Evolutionary conservation across 2,329 filamentous ascomycete genomes (phyloP).

Genomic region (Elsinoe necatrix): DNA sequence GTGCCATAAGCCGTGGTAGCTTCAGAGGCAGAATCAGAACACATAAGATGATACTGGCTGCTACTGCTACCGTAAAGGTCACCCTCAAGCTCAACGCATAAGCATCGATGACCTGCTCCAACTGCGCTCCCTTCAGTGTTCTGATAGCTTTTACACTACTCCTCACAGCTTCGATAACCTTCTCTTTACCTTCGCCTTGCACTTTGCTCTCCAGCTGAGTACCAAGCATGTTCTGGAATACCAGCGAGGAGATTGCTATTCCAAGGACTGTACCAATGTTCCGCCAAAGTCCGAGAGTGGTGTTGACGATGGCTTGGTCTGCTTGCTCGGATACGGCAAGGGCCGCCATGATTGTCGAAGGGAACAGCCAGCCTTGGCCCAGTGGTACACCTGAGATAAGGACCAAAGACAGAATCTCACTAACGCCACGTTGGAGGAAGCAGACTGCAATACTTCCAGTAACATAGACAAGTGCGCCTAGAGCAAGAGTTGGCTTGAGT

Average conservation of each 20-base stretch:
- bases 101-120: slow-evolving; percentile 38
- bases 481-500: slow-evolving; percentile 35
- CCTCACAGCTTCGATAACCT: slow-evolving; percentile 43
- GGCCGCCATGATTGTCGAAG: slow-evolving; percentile 34
- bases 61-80: slow-evolving; percentile 38
- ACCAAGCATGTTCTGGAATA: slow-evolving; percentile 62
- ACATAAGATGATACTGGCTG: slow-evolving; percentile 42
- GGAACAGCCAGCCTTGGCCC: slow-evolving; percentile 34
- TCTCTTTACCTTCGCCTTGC: slow-evolving; percentile 48
- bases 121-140: slow-evolving; percentile 38
- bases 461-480: slow-evolving; percentile 22
- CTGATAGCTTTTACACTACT: slow-evolving; percentile 43
- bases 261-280: slow-evolving; percentile 64
- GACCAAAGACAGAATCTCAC: background rate
- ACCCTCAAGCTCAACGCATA: slow-evolving; percentile 32
- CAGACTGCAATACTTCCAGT: slow-evolving; percentile 5
- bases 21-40: slow-evolving; percentile 45
- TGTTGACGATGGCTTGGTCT: slow-evolving; percentile 47
- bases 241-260: slow-evolving; percentile 61
- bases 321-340: slow-evolving; percentile 36
- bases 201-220: slow-evolving; percentile 53
- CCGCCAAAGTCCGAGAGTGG: slow-evolving; percentile 63
- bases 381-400: slow-evolving; percentile 15
- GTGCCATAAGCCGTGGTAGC: slow-evolving; percentile 42
- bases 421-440: slow-evolving; percentile 1